These are phyloP conservation scores for Arachis stenosperma DNA, from an alignment of 306 rosid genomes.

Conservation along the genomic window DNA sequence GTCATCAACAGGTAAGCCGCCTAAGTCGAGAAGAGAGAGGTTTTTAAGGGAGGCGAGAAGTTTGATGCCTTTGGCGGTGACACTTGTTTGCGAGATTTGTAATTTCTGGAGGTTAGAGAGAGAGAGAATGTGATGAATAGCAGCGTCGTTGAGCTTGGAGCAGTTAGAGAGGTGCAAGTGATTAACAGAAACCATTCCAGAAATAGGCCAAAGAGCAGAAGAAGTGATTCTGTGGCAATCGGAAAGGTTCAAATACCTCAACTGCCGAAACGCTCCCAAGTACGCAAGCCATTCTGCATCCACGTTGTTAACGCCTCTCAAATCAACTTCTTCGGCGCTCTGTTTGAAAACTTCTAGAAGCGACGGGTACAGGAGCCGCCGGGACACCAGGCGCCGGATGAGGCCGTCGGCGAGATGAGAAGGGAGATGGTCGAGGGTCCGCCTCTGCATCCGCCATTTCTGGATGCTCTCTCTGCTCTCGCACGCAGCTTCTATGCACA, in stretches of 20 bases:
- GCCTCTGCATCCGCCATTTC: constrained; percentile 77
- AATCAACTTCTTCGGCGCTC: constrained; percentile 70
- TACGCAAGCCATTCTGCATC: constrained; percentile 97
- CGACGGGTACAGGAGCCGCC: constrained; percentile 77
- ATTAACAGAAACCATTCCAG: constrained; percentile 65
- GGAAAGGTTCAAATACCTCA: constrained; percentile 61
- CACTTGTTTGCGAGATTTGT: constrained; percentile 68
- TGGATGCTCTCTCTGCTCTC: constrained; percentile 53
- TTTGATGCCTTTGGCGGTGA: constrained; percentile 64
- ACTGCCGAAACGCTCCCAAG: constrained; percentile 71
- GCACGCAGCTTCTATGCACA: constrained; percentile 65
- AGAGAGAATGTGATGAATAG: constrained; percentile 67
- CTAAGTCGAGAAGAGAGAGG: constrained; percentile 76
- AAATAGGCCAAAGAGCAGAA: constrained; percentile 78
- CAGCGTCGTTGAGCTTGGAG: constrained; percentile 73
- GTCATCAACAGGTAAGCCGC: constrained; percentile 89
- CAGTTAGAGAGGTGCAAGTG: constrained; percentile 86
- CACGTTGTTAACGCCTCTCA: constrained; percentile 57
- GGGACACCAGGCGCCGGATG: constrained; percentile 63
- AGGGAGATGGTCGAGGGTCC: constrained; percentile 68
- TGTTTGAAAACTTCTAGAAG: constrained; percentile 82
- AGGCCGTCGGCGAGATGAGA: constrained; percentile 81
- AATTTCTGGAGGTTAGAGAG: constrained; percentile 65
- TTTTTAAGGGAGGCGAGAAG: constrained; percentile 67
- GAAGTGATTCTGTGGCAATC: constrained; percentile 67